Base-by-base conservation (phyloP, 768 basidiomycete species). In the Lentinula edodes region DNA sequence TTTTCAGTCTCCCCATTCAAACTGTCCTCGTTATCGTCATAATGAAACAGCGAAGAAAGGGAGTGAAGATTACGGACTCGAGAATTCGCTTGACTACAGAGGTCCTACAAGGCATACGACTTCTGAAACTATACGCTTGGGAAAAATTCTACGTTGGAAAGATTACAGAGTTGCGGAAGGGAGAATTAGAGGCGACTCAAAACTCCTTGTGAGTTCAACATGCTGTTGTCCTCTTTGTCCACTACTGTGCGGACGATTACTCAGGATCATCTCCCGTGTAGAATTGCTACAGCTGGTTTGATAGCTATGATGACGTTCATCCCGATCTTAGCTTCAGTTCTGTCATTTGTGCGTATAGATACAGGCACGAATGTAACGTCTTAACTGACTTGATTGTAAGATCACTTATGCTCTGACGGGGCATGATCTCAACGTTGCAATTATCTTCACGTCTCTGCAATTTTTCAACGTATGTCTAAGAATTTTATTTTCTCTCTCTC, bases 51-150 rank as follows among this genome's bases (percentile, higher is more conserved):
- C 74, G 80, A 39, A 69, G 70, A 62, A 78, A 77, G 63, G 77
- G 76, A 15, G 78, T 84, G 42, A 75, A 75, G 63, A 74, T 84
- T 61, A 83, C 85, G 5, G 86, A 87, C 65, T 70, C 73, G 34
- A 74, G 86, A 16, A 77, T 85, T 9, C 71, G 83, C 12, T 72
- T 84, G 41, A 75, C 78, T 1, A 80, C 77, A 8, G 86, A 86
- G 72, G 75, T 79, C 58, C 69, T 85, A 16, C 78, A 80, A 65
- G 77, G 77, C 13, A 79, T 81, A 61, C 72, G 81, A 16, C 68
- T 80, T 3, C 69, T 82, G 67, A 82, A 81, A 67, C 69, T 77
- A 6, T 80, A 78, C 62, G 78, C 76, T 1, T 81, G 76, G 71
- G 79, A 77, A 64, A 51, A 58, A 15, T 73, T 73, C 55, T 75